Conservation (phyloP, 2,329 filamentous ascomycete species). For the Epichloe hybrida region DNA sequence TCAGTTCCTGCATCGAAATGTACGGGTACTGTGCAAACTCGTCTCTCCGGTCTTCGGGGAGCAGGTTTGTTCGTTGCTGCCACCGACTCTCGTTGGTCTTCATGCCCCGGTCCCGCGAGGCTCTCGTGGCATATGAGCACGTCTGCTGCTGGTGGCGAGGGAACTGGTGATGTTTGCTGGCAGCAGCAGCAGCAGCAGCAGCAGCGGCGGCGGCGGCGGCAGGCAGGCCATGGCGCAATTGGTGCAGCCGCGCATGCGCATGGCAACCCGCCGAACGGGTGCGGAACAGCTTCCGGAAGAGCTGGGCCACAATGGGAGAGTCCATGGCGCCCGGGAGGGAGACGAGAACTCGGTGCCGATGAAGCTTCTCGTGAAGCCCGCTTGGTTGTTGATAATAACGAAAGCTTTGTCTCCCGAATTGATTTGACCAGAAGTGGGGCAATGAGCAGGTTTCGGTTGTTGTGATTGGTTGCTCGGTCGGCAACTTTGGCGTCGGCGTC, state of each 20-base stretch:
- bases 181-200: not conserved
- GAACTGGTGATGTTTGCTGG: constrained; percentile 1
- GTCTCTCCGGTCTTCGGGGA: constrained; percentile 61
- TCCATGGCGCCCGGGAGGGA: constrained; percentile 49
- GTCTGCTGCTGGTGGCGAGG: constrained; percentile 8
- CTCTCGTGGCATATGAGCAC: constrained; percentile 14
- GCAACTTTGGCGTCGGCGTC: too few species aligned
- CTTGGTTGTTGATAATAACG: not conserved
- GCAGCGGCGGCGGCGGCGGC: not conserved
- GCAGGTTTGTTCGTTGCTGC: constrained; percentile 69
- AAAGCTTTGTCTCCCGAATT: not conserved
- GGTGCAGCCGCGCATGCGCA: constrained; percentile 11
- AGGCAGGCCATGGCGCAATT: not conserved
- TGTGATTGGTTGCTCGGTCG: not conserved
- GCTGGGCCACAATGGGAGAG: constrained; percentile 59
- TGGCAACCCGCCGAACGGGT: constrained; percentile 33
- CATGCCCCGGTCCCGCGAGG: constrained; percentile 25
- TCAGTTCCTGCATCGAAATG: constrained; percentile 71
- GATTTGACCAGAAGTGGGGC: not conserved
- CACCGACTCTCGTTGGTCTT: constrained; percentile 55
- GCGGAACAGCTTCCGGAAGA: constrained; percentile 77
- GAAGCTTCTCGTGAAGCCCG: not conserved
- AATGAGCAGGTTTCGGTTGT: not conserved
- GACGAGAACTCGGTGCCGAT: not conserved
- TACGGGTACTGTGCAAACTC: constrained; percentile 74